phyloP scores from a whole-genome alignment of 106 monocot genomes.

The Dendrobium nobile region DNA sequence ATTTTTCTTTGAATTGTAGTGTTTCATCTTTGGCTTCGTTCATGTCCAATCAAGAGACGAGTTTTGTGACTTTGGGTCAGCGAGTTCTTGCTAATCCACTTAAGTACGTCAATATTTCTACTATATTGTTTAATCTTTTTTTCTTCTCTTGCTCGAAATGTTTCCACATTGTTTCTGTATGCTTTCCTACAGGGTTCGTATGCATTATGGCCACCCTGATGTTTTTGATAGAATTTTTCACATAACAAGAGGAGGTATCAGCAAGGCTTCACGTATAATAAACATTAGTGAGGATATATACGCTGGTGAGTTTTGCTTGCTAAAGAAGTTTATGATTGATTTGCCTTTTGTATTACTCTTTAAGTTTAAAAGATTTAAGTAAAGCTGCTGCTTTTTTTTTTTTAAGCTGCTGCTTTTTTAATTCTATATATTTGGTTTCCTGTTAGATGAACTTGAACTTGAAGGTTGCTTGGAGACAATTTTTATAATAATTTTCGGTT shows the following conservation, averaged over 20 bases:
- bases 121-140: not conserved
- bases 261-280: slow-evolving; percentile 85
- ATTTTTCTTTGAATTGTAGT: slow-evolving; percentile 26
- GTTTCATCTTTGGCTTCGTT: slow-evolving; percentile 88
- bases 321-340: not conserved
- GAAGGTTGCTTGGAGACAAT: not conserved
- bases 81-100: slow-evolving; percentile 77
- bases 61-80: slow-evolving; percentile 90
- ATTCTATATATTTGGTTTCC: not conserved
- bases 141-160: not conserved
- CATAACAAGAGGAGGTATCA: slow-evolving; percentile 86
- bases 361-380: not conserved
- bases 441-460: not conserved
- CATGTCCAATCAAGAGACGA: slow-evolving; percentile 94
- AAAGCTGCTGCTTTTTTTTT: not conserved
- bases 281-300: slow-evolving; percentile 96
- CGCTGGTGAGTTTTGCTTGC: slow-evolving; percentile 38
- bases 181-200: slow-evolving; percentile 53
- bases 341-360: not conserved
- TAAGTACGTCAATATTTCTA: slow-evolving; percentile 43
- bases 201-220: slow-evolving; percentile 96
- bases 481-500: not conserved
- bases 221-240: slow-evolving; percentile 94
- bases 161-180: not conserved
- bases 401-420: not conserved